Base-by-base conservation (phyloP, 2,329 filamentous ascomycete genomes). In the Fusarium sp. region DNA sequence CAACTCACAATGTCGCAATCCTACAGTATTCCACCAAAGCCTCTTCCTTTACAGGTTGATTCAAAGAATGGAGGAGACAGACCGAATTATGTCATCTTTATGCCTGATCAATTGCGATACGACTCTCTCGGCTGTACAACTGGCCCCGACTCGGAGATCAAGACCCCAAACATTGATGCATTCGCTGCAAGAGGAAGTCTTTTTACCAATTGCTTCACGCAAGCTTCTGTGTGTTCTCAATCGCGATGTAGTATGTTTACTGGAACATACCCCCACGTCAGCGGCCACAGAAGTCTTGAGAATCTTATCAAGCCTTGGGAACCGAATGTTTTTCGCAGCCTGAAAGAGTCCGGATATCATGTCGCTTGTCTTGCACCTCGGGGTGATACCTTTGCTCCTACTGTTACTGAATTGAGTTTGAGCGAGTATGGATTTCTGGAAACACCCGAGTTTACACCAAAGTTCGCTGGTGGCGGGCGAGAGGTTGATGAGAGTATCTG, bases 301-400 rank as follows among this genome's bases (percentile, higher is more conserved):
- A 84, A 84, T 40, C 77, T 85, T 11, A 80, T 85, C 67, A 85
- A 85, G 65, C 83, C 83, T 1, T 83, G 82, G 82, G 83, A 85
- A 65, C 82, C 81, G 2, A 85, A 85, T 50, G 53, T 85, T 3
- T 83, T 85, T 63, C 79, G 82, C 10, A 79, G 75, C 4, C 63
- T 85, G 15, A 83, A 82, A 52, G 82, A 84, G 43, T 69, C 72
- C 1, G 83, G 83, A 0, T 85, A 85, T 54, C 83, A 86, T 51
- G 79, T 85, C 11, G 83, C 83, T 0, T 86, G 79, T 42, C 78
- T 85, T 5, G 79, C 81, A 1, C 82, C 82, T 0, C 69, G 81
- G 7, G 82, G 81, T 0, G 79, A 85, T 61, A 80, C 78, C 0
- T 85, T 83, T 62, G 83, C 83, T 1, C 79, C 80, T 0, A 79